Evolutionary conservation across 345 rosid species (phyloP), one percentile per base, ranked within the genome.

Genomic region (Euphorbia tirucalli): DNA sequence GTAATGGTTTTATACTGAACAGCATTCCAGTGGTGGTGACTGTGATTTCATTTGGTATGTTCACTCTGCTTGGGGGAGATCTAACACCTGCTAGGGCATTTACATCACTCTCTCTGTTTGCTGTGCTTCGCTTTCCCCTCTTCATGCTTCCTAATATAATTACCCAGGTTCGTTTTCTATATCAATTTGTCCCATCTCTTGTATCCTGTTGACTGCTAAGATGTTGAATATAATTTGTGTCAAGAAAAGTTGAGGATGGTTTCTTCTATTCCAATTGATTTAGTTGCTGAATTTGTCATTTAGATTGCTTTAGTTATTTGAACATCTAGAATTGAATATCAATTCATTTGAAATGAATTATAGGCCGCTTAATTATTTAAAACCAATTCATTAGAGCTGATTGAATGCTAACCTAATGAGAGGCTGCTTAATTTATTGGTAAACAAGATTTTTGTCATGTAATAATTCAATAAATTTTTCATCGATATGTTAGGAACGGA

Each of bases 21-120:
- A 88, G 97, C 86, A 78, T 88, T 75, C 98, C 99, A 22, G 99
- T 95, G 70, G 67, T 90, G 78, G 98, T 92, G 79, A 92, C 98
- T 68, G 98, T 90, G 74, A 76, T 83, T 71, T 92, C 99, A 66
- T 95, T 95, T 83, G 97, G 98, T 62, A 66, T 92, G 85, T 95
- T 89, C 86, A 88, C 99, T 67, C 78, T 95, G 82, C 98, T 95
- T 76, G 99, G 99, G 68, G 99, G 99, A 74, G 84, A 95, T 83
- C 83, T 95, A 80, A 95, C 99, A 80, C 99, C 99, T 78, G 89
- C 99, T 32, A 85, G 91, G 83, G 99, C 99, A 77, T 95, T 95
- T 81, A 95, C 99, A 44, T 82, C 99, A 46, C 90, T 95, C 57
- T 92, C 99, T 70, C 86, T 95, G 67, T 95, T 95, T 79, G 81